Evolutionary conservation across 768 basidiomycete genomes (phyloP), one percentile per base, ranked within the genome.

Genomic region (Mycena galericulata): DNA sequence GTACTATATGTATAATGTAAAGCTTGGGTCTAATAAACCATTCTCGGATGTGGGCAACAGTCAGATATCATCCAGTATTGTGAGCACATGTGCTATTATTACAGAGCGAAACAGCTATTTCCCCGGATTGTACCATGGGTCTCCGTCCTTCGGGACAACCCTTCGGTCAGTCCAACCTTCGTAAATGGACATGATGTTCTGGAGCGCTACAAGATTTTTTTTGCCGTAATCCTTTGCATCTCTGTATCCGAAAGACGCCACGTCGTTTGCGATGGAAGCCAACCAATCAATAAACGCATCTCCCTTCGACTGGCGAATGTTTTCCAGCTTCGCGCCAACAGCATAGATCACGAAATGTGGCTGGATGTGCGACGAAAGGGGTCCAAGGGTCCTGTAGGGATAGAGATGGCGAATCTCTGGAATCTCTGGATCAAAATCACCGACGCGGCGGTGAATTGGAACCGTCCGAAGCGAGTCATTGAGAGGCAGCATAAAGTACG

Each of bases 331-430:
- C 27, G 3, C 10, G 7, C 61, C 61, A 20, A 18, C 40, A 14
- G 61, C 36, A n/a, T 29, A 62, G 27, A 62, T 34, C 5, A 32
- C 61, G 15, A 62, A 53, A 11, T 62, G 61, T 1, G 61, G 61
- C 11, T 43, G 49, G 14, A 53, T 32, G 14, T 62, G 61, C 11
- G 61, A 62, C 4, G 15, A 1, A 10, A 62, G 40, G 17, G 36
- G 26, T 3, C 50, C 50, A 26, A 62, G n/a, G 17, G 5, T 45
- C 1, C 5, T 22, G 30, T 41, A 62, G 3, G 61, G 61, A 38
- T 26, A 61, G 32, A 26, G 7, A 22, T 61, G 41, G 10, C 36
- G 61, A 2, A 0, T 14, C 40, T 51, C 49, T 15, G 17, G 17
- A 40, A 40, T 11, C 9, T 26, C 14, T 0, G 34, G 34, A 32